Percentiles rank a stretch among this genome's conserved stretches.
Evolutionary conservation across 495 filamentous ascomycete genomes (phyloP).

Genomic region (Penicillium goetzii): DNA sequence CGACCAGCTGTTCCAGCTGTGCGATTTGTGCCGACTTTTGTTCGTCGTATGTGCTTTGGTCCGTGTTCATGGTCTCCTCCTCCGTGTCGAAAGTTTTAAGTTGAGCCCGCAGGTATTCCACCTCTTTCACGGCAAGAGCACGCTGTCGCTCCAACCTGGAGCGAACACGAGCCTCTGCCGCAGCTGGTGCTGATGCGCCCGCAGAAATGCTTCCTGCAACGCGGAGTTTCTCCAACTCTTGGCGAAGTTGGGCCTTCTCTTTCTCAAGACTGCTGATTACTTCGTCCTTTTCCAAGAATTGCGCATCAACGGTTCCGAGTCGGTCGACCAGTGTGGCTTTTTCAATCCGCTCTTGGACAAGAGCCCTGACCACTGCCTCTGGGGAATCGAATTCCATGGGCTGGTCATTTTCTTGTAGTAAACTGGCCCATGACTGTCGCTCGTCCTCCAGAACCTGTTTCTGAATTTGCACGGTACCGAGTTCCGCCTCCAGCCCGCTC

Average conservation of each 20-base stretch:
- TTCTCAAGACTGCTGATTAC: conserved; percentile 71
- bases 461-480: conserved; percentile 77
- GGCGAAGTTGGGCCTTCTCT: conserved; percentile 60
- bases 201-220: conserved; percentile 35
- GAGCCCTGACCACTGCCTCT: conserved; percentile 81
- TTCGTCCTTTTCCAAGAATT: conserved; percentile 78
- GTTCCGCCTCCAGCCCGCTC: conserved; percentile 71
- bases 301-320: conserved; percentile 76
- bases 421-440: conserved; percentile 79
- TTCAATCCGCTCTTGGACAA: conserved; percentile 80
- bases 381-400: conserved; percentile 81
- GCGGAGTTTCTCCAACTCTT: conserved; percentile 74
- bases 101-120: conserved; percentile 90
- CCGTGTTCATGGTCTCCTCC: conserved; percentile 78
- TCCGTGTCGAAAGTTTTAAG: conserved; percentile 89
- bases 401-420: conserved; percentile 69
- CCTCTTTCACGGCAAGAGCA: conserved; percentile 83
- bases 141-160: conserved; percentile 83
- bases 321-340: conserved; percentile 75
- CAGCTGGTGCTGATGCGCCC: conserved; percentile 39
- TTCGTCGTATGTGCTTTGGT: conserved; percentile 70
- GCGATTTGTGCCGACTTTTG: conserved; percentile 75
- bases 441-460: conserved; percentile 90
- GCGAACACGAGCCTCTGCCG: conserved; percentile 58
- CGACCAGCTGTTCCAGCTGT: conserved; percentile 82